These are phyloP conservation scores for Suhomyces maxii DNA, from an alignment of 1,139 yeast genomes.

Conservation along the genomic window DNA sequence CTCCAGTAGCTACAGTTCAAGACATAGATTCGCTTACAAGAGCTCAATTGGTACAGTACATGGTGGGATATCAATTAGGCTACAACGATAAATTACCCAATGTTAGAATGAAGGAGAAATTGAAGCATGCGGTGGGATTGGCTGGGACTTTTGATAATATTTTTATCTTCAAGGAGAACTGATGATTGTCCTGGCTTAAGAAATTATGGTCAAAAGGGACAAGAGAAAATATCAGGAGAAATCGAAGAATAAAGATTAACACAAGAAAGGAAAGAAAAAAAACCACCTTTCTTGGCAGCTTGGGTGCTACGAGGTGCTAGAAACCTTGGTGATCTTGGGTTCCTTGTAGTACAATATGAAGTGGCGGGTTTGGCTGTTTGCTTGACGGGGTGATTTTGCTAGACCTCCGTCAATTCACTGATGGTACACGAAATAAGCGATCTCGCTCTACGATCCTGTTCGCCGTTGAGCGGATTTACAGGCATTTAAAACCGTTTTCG, in stretches of 20 bases:
- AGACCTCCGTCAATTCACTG: too few relatives aligned
- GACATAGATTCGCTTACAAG: conserved; percentile 10
- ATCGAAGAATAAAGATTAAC: too few relatives aligned
- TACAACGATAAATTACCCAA: conserved; percentile 11
- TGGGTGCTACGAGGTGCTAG: not conserved
- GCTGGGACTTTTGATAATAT: conserved; percentile 12
- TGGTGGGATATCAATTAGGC: conserved; percentile 11
- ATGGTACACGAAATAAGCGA: too few relatives aligned
- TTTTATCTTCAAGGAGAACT: conserved; percentile 8
- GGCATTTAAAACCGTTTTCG: too few relatives aligned
- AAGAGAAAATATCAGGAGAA: too few relatives aligned
- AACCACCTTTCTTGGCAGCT: not conserved
- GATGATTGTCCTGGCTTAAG: not conserved
- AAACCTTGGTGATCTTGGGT: too few relatives aligned
- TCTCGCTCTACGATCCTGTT: too few relatives aligned
- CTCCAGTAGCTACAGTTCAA: conserved; percentile 9
- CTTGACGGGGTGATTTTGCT: too few relatives aligned
- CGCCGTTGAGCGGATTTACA: too few relatives aligned
- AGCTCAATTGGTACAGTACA: conserved; percentile 8
- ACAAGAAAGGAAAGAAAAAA: not conserved
- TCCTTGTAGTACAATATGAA: too few relatives aligned
- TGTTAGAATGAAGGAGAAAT: conserved; percentile 10
- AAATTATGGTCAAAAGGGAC: not conserved
- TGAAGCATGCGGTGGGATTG: conserved; percentile 12
- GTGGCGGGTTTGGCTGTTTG: too few relatives aligned